Base-by-base conservation (phyloP, 345 rosid genomes). In the Melaleuca quinquenervia region DNA sequence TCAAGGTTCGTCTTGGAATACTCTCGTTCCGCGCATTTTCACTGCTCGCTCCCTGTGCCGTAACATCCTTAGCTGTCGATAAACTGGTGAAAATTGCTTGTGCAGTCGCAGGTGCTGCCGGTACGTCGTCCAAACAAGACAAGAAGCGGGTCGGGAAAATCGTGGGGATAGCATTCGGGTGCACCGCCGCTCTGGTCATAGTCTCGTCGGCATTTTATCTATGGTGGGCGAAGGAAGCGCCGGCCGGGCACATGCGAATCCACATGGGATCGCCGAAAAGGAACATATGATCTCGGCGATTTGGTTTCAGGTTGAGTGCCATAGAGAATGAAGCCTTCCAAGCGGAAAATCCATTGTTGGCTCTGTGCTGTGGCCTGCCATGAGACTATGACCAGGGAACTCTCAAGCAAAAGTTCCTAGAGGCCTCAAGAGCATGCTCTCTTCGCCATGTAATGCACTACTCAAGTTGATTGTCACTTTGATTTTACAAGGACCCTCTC, bases 141-240 rank as follows among this genome's bases (percentile, higher is more conserved):
- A 85, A 88, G 88, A 90, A 90, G 74, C 87, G 12, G 1, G 87
- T 84, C 0, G 92, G 88, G 58, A 88, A 27, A 76, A 12, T 92
- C 16, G 87, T 88, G 5, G 93, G 93, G 52, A 90, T 91, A 82
- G 87, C 88, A 54, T 85, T 89, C n/a, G 93, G 92, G 83, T 82
- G 90, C 62, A 86, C 82, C 6, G 93, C 86, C 1, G 90, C 80
- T 48, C 50, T 88, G 22, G 85, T 88, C 76, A 85, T 92, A 8
- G 36, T 91, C 76, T 87, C 91, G 58, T 91, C 92, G 1, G 56
- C 78, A 1, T 85, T 90, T 62, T 92, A 91, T 70, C 21, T 91
- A 21, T 88, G 89, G 91, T 86, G 93, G 93, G 87, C 75, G 1
- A 91, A 86, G 78, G 53, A 83, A 3, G 24, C 88, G 12, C 14